Percentiles rank a stretch among this genome's conserved stretches.
Evolutionary conservation across 352 stramenopile species (phyloP).

Genomic region (Thalassiosira ordinaria): DNA sequence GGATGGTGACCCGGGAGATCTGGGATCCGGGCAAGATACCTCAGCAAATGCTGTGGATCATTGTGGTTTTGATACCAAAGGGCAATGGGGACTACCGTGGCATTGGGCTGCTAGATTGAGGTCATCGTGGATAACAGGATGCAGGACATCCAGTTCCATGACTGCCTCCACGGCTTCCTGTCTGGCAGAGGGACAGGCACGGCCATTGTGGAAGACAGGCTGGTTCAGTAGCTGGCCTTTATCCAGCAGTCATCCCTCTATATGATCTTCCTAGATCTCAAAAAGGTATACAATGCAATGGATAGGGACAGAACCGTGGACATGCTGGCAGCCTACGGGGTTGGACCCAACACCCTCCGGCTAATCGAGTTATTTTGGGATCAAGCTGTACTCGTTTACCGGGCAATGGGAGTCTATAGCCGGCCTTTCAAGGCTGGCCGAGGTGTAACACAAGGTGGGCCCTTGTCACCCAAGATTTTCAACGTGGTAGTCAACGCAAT

Average conservation of each 20-base stretch:
- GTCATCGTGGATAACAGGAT: conserved; percentile 6
- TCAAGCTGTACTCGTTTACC: conserved; percentile 18
- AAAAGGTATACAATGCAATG: conserved; percentile 31
- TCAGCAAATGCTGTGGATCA: background rate
- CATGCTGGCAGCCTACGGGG: conserved; percentile 16
- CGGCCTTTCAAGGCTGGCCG: conserved; percentile 26
- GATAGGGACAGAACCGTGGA: conserved; percentile 17
- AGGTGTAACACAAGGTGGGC: conserved; percentile 47
- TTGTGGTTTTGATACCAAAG: conserved; percentile 7
- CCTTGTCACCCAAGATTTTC: conserved; percentile 38
- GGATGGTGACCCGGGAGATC: background rate
- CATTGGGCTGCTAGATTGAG: conserved; percentile 25
- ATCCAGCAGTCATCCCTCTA: conserved; percentile 14
- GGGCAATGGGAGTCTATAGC: conserved; percentile 17
- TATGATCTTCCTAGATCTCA: conserved; percentile 25
- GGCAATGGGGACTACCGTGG: background rate
- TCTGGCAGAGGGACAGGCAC: conserved; percentile 3
- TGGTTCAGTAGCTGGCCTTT: conserved; percentile 30
- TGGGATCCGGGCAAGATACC: background rate
- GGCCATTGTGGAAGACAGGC: conserved; percentile 16
- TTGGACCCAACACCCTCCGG: conserved; percentile 13
- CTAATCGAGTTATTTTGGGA: conserved; percentile 34
- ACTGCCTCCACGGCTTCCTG: conserved; percentile 17
- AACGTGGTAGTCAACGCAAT: conserved; percentile 52
- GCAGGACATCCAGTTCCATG: conserved; percentile 14